Evolutionary conservation across 2,329 filamentous ascomycete genomes (phyloP), one percentile per base, ranked within the genome.

Genomic region (Lojkania enalia): DNA sequence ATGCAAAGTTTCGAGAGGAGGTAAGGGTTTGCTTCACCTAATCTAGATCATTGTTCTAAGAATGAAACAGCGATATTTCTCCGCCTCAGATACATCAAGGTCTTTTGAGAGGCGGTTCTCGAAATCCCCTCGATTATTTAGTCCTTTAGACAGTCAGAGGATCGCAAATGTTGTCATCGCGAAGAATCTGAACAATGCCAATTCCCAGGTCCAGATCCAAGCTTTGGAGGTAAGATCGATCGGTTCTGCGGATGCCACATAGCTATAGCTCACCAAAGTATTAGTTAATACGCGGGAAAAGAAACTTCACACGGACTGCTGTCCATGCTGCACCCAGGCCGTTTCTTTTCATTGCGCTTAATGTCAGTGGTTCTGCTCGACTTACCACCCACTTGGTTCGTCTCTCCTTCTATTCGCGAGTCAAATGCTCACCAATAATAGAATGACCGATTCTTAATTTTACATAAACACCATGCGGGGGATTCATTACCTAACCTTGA

Each of bases 381-480:
- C 52, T 78, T 35, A 69, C 60, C 2, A 62, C 67, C 31, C 76
- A 78, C 55, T 55, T 79, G 43, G 71, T 72, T 54, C 35, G 46
- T 44, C 42, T 15, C 11, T 18, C 19, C 14, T 36, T n/a, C 16
- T 27, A 14, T 12, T 32, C 73, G 2, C 1, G 29, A 25, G 18
- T 0, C 14, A 14, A 2, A 20, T 30, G 3, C 85, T 38, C 78
- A 58, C 75, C 16, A 71, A 69, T 21, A 79, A 84, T 79, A 89
- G 68, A 95, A 90, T 58, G 90, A 97, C 47, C 83, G 88, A 52
- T 86, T 97, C 55, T 89, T 90, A 64, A 84, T 97, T 46, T 92
- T 88, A 0, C 91, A 97, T 67, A 88, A 85, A 73, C 90, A 97
- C 60, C 80, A 85, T 45, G 76, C 80, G 3, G 74, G 78, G 1